A percentile compares a stretch with the other conserved stretches of the same genome.
phyloP scores from a whole-genome alignment of 2,329 filamentous ascomycete genomes.

The Aspergillus felis region DNA sequence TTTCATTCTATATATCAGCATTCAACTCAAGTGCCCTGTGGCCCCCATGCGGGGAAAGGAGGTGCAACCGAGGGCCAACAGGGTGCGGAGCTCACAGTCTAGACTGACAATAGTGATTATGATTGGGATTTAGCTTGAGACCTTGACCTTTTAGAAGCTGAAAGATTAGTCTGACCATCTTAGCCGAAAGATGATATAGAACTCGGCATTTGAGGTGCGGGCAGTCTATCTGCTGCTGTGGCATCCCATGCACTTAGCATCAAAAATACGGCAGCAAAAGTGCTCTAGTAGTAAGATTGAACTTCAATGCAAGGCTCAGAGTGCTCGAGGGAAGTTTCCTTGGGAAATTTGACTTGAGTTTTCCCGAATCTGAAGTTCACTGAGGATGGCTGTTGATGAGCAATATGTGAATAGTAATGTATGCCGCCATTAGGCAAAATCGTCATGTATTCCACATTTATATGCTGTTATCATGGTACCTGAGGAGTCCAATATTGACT shows the following conservation, averaged over 20 bases:
- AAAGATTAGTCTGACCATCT: background rate
- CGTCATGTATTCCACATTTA: background rate
- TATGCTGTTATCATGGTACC: background rate
- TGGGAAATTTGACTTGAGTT: background rate
- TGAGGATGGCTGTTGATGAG: background rate
- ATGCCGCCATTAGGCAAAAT: background rate
- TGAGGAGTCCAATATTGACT: background rate
- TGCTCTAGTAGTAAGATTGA: background rate
- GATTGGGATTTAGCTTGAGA: background rate
- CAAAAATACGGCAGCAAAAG: background rate
- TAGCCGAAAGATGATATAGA: background rate
- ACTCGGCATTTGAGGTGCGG: background rate
- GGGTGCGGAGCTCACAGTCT: background rate
- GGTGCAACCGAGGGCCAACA: conserved; percentile 5
- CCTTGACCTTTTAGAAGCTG: background rate
- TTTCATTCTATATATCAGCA: background rate
- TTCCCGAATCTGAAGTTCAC: background rate
- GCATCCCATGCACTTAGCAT: background rate
- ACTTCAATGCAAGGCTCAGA: background rate
- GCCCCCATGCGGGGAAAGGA: background rate
- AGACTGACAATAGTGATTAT: background rate
- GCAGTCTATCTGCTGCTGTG: background rate
- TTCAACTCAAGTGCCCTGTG: background rate
- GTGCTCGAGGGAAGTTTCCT: background rate
- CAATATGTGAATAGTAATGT: background rate